phyloP scores from a whole-genome alignment of 2,329 filamentous ascomycete species.

The Diplodia seriata region DNA sequence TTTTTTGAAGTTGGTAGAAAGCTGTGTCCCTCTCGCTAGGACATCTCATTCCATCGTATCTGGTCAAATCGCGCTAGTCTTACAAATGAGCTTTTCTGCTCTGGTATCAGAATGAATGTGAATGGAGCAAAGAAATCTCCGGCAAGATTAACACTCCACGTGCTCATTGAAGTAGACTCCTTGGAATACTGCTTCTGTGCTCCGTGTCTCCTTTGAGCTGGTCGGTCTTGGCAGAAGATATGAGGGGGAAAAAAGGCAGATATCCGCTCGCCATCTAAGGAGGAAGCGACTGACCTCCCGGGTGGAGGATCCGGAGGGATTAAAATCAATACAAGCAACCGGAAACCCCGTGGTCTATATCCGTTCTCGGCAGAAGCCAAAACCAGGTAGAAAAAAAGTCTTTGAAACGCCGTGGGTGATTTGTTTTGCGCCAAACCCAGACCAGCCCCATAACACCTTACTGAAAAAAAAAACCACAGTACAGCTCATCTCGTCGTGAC shows the following conservation, averaged over 20 bases:
- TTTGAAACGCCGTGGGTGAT: conserved; percentile 21
- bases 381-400: conserved; percentile 5
- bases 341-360: conserved; percentile 26
- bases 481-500: conserved; percentile 47
- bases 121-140: conserved; percentile 27
- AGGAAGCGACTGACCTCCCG: conserved; percentile 17
- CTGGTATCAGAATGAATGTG: conserved; percentile 30
- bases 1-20: too few species aligned
- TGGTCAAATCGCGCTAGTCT: conserved; percentile 21
- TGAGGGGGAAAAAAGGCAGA: conserved; percentile 25
- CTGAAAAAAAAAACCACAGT: conserved; percentile 31
- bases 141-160: conserved; percentile 22
- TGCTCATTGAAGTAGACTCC: conserved; percentile 24
- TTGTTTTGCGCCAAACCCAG: conserved; percentile 21
- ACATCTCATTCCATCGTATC: conserved; percentile 12
- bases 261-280: conserved; percentile 29
- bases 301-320: conserved; percentile 16
- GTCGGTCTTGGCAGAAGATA: conserved; percentile 22
- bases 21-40: conserved; percentile 24
- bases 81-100: conserved; percentile 28
- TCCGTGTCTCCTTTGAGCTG: conserved; percentile 15
- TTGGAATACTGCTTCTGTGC: conserved; percentile 29
- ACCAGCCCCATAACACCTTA: conserved; percentile 32
- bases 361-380: conserved; percentile 17
- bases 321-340: conserved; percentile 24